Conservation (phyloP, 495 filamentous ascomycete genomes). For the Hypoxylon cercidicola region DNA sequence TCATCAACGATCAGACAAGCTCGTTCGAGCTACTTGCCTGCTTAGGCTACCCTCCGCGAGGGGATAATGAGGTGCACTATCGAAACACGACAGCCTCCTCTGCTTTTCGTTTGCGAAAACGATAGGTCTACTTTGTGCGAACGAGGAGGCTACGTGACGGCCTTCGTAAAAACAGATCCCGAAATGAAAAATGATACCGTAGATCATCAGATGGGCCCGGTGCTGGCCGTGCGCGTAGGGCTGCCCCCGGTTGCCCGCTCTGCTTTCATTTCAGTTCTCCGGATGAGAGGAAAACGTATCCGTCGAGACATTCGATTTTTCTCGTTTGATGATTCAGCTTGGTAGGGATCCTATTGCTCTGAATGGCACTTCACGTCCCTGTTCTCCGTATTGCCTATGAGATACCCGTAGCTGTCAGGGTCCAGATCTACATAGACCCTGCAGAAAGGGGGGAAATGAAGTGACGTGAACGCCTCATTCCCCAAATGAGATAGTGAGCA, state of each 20-base stretch:
- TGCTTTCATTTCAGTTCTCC: constrained; percentile 7
- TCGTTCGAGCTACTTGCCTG: constrained; percentile 5
- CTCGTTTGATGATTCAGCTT: constrained; percentile 18
- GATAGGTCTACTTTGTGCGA: constrained; percentile 24
- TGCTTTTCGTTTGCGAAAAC: constrained; percentile 2
- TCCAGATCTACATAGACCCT: constrained; percentile 20
- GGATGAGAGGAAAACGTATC: constrained; percentile 39
- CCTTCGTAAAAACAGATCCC: constrained; percentile 26
- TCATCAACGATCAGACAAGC: constrained; percentile 15
- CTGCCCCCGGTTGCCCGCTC: constrained; percentile 15
- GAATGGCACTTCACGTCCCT: constrained; percentile 12
- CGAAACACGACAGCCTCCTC: background rate
- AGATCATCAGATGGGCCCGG: constrained; percentile 15
- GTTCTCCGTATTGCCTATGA: constrained; percentile 32
- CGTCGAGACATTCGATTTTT: constrained; percentile 23
- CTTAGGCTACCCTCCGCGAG: background rate
- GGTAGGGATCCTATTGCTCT: constrained; percentile 27
- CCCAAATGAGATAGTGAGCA: constrained; percentile 15
- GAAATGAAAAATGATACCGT: constrained; percentile 2
- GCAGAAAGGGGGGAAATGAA: constrained; percentile 13
- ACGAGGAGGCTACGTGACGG: constrained; percentile 9
- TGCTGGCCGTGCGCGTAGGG: constrained; percentile 31
- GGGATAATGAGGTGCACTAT: background rate
- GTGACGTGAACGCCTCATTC: constrained; percentile 21
- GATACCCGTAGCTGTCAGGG: constrained; percentile 10